A percentile compares a stretch with the other conserved stretches of the same genome.
These are phyloP conservation scores for Zygnema circumcarinatum DNA, from an alignment of 139 green algal genomes.

Conservation along the genomic window DNA sequence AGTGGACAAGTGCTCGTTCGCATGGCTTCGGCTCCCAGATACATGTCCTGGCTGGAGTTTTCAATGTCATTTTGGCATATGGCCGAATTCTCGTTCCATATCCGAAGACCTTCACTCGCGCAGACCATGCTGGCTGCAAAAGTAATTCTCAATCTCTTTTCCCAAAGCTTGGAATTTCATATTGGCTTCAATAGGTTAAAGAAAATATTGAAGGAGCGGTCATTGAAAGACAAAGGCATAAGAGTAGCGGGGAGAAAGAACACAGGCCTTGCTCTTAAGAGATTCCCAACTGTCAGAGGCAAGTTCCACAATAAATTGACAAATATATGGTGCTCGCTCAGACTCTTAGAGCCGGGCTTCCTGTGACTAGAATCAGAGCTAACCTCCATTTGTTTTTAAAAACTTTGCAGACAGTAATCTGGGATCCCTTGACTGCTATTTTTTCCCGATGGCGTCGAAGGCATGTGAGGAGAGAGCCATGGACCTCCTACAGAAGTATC, in stretches of 20 bases:
- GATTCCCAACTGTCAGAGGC: neutral
- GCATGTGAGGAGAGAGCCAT: neutral
- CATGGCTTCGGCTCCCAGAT: conserved; percentile 40
- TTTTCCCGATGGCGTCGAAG: conserved; percentile 14
- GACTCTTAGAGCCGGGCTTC: neutral
- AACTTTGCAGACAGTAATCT: neutral
- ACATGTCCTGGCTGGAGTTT: conserved; percentile 11
- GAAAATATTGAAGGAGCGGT: neutral
- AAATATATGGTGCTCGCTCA: neutral
- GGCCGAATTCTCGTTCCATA: conserved; percentile 19
- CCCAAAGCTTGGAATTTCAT: neutral
- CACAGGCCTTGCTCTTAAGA: neutral
- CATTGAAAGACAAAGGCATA: neutral
- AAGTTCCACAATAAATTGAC: neutral
- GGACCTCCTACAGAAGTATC: neutral
- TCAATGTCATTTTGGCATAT: neutral
- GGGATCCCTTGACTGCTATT: conserved; percentile 23
- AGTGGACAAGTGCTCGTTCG: neutral
- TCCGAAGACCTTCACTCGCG: conserved; percentile 3
- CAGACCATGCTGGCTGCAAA: conserved; percentile 18
- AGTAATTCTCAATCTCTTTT: neutral
- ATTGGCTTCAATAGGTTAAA: neutral
- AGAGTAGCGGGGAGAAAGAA: too few species aligned
- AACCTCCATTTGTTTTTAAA: neutral
- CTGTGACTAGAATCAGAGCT: neutral